phyloP scores from a whole-genome alignment of 495 filamentous ascomycete species.

The Neurospora sp. region DNA sequence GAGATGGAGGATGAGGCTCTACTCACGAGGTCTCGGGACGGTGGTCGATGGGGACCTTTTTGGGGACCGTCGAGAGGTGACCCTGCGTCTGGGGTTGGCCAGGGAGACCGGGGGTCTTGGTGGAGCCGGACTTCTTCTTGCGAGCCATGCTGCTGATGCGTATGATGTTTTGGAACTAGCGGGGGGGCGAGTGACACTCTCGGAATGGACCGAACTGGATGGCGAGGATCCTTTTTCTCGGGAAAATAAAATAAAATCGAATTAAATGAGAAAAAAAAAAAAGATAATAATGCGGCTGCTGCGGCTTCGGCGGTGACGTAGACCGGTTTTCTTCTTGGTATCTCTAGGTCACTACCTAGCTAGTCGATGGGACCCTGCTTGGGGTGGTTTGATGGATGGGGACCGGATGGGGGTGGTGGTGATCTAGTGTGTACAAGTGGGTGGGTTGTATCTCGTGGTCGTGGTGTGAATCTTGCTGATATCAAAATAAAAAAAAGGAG shows the following conservation, averaged over 20 bases:
- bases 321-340: background rate
- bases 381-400: background rate
- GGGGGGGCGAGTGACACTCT: background rate
- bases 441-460: background rate
- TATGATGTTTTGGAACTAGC: background rate
- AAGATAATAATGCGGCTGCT: background rate
- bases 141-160: background rate
- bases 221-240: background rate
- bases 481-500: background rate
- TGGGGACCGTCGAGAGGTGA: background rate
- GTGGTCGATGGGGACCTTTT: slow-evolving; percentile 6
- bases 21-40: slow-evolving; percentile 24
- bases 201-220: background rate
- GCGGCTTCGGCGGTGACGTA: background rate
- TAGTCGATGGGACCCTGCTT: background rate
- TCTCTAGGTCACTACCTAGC: background rate
- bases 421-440: background rate
- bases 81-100: background rate
- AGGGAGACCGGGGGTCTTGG: background rate
- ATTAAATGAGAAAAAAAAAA: background rate
- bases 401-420: background rate
- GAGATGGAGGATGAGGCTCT: background rate
- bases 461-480: background rate
- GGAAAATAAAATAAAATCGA: background rate
- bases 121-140: background rate